phyloP scores from a whole-genome alignment of 352 stramenopile species.

The Globisporangium sylvaticum region DNA sequence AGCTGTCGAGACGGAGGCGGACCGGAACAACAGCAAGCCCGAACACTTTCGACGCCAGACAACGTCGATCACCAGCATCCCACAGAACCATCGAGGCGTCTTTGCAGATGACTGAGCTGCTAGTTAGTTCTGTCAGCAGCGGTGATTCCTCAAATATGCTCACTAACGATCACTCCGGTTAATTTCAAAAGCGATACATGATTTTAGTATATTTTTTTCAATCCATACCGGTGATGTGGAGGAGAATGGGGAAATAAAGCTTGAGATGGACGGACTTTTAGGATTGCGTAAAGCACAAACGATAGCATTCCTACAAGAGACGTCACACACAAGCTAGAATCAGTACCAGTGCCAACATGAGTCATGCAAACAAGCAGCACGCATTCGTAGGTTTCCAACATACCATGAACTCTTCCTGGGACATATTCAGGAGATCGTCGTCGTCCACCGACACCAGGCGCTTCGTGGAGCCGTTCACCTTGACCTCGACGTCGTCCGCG shows the following conservation, averaged over 20 bases:
- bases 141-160: neutral
- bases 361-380: neutral
- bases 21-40: slow-evolving; percentile 15
- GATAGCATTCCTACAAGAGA: slow-evolving; percentile 60
- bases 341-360: neutral
- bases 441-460: slow-evolving; percentile 67
- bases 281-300: slow-evolving; percentile 38
- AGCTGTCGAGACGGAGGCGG: slow-evolving; percentile 3
- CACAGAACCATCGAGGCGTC: slow-evolving; percentile 49
- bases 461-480: slow-evolving; percentile 65
- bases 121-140: neutral
- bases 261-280: neutral
- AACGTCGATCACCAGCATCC: slow-evolving; percentile 58
- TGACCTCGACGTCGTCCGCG: slow-evolving; percentile 44
- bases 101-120: slow-evolving; percentile 53
- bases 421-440: slow-evolving; percentile 80
- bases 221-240: slow-evolving; percentile 6
- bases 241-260: neutral
- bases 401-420: slow-evolving; percentile 83
- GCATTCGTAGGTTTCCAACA: slow-evolving; percentile 5
- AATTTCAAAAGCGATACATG: slow-evolving; percentile 2
- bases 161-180: too few species aligned
- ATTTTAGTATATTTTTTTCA: slow-evolving; percentile 8
- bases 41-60: slow-evolving; percentile 33
- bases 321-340: neutral